Base-by-base conservation (phyloP, 2,329 filamentous ascomycete genomes). In the Epicoccum nigrum region DNA sequence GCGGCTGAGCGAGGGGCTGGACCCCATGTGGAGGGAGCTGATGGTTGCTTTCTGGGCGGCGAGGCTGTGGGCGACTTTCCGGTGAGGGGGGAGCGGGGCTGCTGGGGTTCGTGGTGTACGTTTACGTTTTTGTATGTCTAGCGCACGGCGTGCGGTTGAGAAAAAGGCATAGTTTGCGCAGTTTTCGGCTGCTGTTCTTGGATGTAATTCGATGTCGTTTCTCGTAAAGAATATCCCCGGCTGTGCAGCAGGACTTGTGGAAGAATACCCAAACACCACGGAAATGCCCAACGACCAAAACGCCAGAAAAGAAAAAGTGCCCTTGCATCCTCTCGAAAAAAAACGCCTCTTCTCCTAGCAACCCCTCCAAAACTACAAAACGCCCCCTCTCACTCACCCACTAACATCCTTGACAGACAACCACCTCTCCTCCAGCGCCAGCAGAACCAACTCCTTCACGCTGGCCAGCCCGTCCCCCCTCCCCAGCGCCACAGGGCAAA, bases 401-500 rank as follows among this genome's bases (percentile, higher is more conserved):
- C 42, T 38, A 19, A 73, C 69, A 67, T 74, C 72, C 13, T 57
- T 61, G 16, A 67, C 60, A 21, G 62, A 62, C 46, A 74, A 45
- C 71, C 71, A 74, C 45, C 67, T 37, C 55, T 67, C 60, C 58
- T 67, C 67, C 21, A 74, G 34, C 19, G 69, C 72, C 31, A 64
- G 23, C 6, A 69, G 63, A 11, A 73, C 68, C 54, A 74, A 48
- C 50, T 73, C 70, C 60, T 64, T 67, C 12, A 68, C 62, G 37
- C 70, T 69, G 4, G 58, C 59, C 38, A 73, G 15, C 1, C 57
- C 37, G 4, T 47, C 67, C 20, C 59, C 45, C n/a, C 41, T 45
- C 1, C 60, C 60, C 44, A 74, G 49, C 16, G 56, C 59, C 35
- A 73, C 69, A 5, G 76, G 75, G 54, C 76, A 73, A 16, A 80